Base-by-base conservation (phyloP, 2,329 filamentous ascomycete genomes). In the Fusarium tupiense region DNA sequence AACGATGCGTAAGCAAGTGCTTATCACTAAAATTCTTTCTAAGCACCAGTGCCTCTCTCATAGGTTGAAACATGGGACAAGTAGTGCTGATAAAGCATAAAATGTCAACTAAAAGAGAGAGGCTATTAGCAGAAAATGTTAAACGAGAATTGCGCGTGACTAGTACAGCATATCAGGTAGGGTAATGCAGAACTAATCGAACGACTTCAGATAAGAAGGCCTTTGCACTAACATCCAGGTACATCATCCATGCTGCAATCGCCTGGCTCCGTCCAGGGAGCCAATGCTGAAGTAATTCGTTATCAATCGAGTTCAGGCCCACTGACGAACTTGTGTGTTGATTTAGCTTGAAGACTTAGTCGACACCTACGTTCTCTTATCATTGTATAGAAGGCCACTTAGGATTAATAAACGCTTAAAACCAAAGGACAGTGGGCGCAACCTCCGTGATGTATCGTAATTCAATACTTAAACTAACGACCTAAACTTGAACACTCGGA, bases 1-100 rank as follows among this genome's bases (percentile, higher is more conserved):
- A 56, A 61, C 8, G 24, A 40, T 71, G 33, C 54, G 49, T 71
- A 56, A 71, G 67, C 68, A 71, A 61, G 43, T 14, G 61, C 53
- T 66, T 64, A 53, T 49, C 47, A 31, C 2, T 11, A 46, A 4
- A 10, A 5, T 22, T 26, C 38, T 63, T 47, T 17, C 38, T 66
- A 66, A 66, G 40, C 59, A 10, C 14, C 3, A 35, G 13, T 5
- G 6, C 0, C 6, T 4, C 20, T 49, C 17, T 11, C 1, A 61
- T 49, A 14, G 54, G 56, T 8, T 20, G 7, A 12, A 16, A 2
- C 1, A 1, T 22, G 16, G 1, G 19, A 19, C 1, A 3, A n/a
- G 7, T 6, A 13, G 2, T 17, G 50, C 31, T 61, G 19, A 29
- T 26, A 13, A 35, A 62, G 20, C n/a, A 16, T 10, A 8, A 17